Evolutionary conservation across 225 moss, liverwort and hornwort species (phyloP).

Genomic region (Antitrichia curtipendula): DNA sequence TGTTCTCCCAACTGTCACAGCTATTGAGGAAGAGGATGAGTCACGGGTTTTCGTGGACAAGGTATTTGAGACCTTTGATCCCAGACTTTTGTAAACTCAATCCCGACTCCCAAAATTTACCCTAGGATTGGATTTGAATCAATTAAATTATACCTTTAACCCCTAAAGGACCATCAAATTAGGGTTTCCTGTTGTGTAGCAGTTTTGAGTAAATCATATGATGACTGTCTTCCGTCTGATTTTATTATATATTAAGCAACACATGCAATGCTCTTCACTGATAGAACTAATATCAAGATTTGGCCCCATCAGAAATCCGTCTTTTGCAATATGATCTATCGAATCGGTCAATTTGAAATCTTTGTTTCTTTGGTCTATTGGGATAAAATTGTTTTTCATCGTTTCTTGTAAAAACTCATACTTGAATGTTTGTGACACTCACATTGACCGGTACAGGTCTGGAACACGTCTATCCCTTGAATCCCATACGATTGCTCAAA

Average conservation of each 20-base stretch:
- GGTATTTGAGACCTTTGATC: not conserved
- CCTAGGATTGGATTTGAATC: not conserved
- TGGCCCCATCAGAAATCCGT: not conserved
- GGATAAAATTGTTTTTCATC: not conserved
- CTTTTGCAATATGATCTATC: not conserved
- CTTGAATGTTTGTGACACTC: not conserved
- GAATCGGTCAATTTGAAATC: not conserved
- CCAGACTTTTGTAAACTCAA: not conserved
- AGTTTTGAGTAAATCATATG: not conserved
- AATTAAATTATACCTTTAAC: not conserved
- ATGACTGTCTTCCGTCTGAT: not conserved
- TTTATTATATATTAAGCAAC: not conserved
- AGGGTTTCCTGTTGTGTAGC: not conserved
- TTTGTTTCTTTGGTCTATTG: not conserved
- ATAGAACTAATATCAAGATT: not conserved
- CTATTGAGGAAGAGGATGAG: constrained; percentile 19
- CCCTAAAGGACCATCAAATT: not conserved
- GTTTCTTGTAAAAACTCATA: not conserved
- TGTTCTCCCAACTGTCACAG: not conserved
- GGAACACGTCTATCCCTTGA: not conserved
- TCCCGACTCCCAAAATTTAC: not conserved
- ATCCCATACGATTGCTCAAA: not conserved
- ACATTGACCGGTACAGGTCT: not conserved
- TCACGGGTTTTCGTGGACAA: constrained; percentile 12
- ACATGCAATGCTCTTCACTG: not conserved